These are phyloP conservation scores for Penicillium verrucosum DNA, from an alignment of 2,329 filamentous ascomycete species.

Conservation along the genomic window DNA sequence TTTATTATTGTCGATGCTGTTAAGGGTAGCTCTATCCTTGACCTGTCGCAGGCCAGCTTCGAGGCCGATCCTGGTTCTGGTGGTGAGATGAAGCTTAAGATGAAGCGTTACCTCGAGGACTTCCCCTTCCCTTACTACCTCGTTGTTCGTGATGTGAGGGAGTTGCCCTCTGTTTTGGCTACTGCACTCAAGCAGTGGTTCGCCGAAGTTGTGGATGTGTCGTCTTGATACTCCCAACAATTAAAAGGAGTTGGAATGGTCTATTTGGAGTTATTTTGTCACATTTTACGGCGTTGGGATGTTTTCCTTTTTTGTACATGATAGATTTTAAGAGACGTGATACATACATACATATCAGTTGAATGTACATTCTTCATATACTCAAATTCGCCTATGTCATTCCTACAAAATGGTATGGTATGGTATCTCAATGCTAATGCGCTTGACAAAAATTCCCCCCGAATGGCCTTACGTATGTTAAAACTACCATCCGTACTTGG, in stretches of 20 bases:
- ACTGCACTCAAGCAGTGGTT: conserved; percentile 95
- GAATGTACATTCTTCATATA: conserved; percentile 6
- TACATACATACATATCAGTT: neutral
- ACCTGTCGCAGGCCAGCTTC: conserved; percentile 84
- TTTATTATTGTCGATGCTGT: conserved; percentile 89
- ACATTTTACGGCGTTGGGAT: conserved; percentile 14
- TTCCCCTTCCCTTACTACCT: conserved; percentile 98
- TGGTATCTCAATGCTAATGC: conserved; percentile 15
- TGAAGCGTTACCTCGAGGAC: conserved; percentile 87
- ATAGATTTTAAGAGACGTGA: conserved; percentile 11
- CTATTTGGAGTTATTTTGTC: conserved; percentile 21
- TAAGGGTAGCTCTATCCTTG: conserved; percentile 63
- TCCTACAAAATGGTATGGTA: conserved; percentile 2
- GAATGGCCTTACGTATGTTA: neutral
- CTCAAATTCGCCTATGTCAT: neutral
- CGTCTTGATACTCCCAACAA: conserved; percentile 26
- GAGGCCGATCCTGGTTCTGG: conserved; percentile 59
- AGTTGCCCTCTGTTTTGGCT: conserved; percentile 83
- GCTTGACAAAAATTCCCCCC: neutral
- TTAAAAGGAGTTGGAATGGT: conserved; percentile 13
- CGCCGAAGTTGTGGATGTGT: conserved; percentile 60
- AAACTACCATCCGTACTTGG: conserved; percentile 74
- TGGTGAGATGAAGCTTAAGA: conserved; percentile 66
- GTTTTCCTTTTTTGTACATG: conserved; percentile 10
- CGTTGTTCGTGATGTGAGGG: conserved; percentile 85